Conservation (phyloP, 1,139 yeast species). For the Sugiyamaella paludigena region DNA sequence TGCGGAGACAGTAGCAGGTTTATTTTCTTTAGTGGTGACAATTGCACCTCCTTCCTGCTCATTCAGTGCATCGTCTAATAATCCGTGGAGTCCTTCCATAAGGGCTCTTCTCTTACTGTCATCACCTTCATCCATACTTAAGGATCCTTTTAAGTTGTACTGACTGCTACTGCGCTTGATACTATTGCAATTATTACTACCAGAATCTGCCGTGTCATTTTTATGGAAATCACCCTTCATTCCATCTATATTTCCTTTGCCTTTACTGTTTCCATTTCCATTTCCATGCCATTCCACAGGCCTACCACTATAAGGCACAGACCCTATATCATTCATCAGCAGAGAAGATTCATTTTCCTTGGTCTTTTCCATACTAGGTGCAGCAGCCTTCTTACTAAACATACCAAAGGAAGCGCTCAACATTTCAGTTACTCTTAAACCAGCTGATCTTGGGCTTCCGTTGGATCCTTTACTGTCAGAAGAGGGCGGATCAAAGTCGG, state of each 20-base stretch:
- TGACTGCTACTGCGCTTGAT: conserved; percentile 2
- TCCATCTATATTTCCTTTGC: conserved; percentile 2
- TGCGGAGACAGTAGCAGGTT: background rate
- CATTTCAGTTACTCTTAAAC: conserved; percentile 2
- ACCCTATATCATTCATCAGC: background rate
- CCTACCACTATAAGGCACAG: background rate
- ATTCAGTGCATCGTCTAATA: background rate
- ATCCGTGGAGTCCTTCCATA: background rate
- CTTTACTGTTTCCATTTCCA: background rate
- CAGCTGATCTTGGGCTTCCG: conserved; percentile 5
- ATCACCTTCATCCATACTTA: conserved; percentile 5
- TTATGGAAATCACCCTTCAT: background rate
- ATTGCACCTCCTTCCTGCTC: background rate
- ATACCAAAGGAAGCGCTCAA: background rate
- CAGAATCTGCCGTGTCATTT: background rate
- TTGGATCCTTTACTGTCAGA: background rate
- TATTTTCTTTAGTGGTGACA: background rate
- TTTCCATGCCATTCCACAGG: background rate
- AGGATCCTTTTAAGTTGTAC: conserved; percentile 6
- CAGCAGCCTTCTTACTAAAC: too few species aligned
- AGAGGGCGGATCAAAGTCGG: conserved; percentile 1
- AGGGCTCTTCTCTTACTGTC: background rate
- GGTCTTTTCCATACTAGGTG: too few species aligned
- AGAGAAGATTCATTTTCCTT: background rate
- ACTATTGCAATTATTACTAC: conserved; percentile 7